Base-by-base conservation (phyloP, 768 basidiomycete species). In the Agrocybe pediades region DNA sequence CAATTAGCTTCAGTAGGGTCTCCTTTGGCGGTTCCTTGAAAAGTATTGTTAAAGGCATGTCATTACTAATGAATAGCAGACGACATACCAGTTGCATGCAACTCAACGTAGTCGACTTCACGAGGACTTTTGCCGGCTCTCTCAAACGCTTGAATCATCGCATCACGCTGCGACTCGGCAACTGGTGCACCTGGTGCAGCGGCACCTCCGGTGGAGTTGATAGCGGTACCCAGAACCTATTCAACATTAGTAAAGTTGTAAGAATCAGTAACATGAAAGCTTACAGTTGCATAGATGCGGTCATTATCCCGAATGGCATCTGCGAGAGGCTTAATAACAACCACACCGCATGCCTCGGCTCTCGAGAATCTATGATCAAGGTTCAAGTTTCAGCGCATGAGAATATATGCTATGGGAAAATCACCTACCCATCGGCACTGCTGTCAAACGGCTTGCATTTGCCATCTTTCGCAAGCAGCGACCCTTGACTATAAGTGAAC, bases 1-100 rank as follows among this genome's bases (percentile, higher is more conserved):
- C 75, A 76, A 51, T 80, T 81, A 9, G 74, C 75, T 58, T 82
- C 81, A 1, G 71, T 75, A 1, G 81, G 79, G 55, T 82, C 81
- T 0, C 79, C 81, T 25, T 64, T 69, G 30, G 74, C 71, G 2
- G 81, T 81, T 16, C 64, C 64, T 65, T 33, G 26, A 19, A 16
- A 33, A 25, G 23, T 13, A 19, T 42, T 9, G 29, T 25, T 21
- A 29, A 44, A 17, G n/a, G 29, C n/a, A 46, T 49, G 29, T n/a
- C 11, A 49, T 29, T 7, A 26, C 33, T 17, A 8, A 42, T 29
- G 40, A 46, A 17, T 5, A 8, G n/a, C n/a, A 24, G 15, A 24
- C 20, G 33, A 42, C 47, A 40, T 46, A 65, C 77, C 79, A n/a
- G 81, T 81, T 17, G 76, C 78, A 52, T 83, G 81, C 9, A 78